Percentiles rank a stretch among this genome's conserved stretches.
phyloP scores from a whole-genome alignment of 1,139 yeast genomes.

The Candida sojae region DNA sequence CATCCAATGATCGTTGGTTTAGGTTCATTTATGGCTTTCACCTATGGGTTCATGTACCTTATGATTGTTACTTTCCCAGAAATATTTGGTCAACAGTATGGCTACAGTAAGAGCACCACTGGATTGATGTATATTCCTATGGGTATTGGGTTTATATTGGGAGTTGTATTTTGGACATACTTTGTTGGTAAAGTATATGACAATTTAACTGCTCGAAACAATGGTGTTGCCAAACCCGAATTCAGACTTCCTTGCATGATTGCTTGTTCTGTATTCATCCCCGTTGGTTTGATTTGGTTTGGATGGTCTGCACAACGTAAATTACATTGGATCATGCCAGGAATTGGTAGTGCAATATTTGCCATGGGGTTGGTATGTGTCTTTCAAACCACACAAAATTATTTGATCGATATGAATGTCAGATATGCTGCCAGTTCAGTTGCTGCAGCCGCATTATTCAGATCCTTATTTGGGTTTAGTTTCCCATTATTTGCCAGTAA shows the following conservation, averaged over 20 bases:
- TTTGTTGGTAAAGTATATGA: constrained; percentile 33
- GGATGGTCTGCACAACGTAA: constrained; percentile 48
- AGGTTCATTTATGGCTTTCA: constrained; percentile 49
- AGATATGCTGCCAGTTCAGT: constrained; percentile 47
- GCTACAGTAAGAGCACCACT: constrained; percentile 33
- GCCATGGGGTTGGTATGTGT: constrained; percentile 48
- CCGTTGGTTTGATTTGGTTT: constrained; percentile 46
- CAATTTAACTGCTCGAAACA: constrained; percentile 28
- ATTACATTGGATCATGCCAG: constrained; percentile 50
- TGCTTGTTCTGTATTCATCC: constrained; percentile 36
- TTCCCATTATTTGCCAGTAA: constrained; percentile 45
- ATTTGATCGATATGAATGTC: constrained; percentile 48
- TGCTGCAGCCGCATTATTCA: constrained; percentile 50
- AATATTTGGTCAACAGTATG: constrained; percentile 35
- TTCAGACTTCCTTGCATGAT: constrained; percentile 44
- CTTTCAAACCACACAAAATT: constrained; percentile 45
- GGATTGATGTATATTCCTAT: constrained; percentile 49
- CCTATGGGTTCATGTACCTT: constrained; percentile 49
- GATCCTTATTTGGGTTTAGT: constrained; percentile 44
- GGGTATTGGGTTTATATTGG: constrained; percentile 46
- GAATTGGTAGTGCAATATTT: constrained; percentile 44
- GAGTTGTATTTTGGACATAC: constrained; percentile 42
- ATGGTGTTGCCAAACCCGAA: constrained; percentile 44
- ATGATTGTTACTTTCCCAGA: constrained; percentile 48
- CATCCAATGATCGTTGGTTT: constrained; percentile 49